phyloP scores from a whole-genome alignment of 1,284 basidiomycete genomes.

The Rhodotorula sp. region DNA sequence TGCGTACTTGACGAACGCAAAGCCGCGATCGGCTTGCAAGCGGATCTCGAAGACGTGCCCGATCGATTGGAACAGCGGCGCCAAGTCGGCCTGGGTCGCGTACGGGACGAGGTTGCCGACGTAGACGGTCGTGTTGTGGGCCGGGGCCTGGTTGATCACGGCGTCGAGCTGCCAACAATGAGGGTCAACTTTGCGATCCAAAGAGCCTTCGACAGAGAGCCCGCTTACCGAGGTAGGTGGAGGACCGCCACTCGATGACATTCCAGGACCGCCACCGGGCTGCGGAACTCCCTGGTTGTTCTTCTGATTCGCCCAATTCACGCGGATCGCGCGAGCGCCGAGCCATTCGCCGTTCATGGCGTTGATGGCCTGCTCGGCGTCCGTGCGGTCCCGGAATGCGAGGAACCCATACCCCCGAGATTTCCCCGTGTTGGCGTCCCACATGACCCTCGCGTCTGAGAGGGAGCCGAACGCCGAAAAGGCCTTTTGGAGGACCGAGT shows the following conservation, averaged over 20 bases:
- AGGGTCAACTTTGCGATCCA: not conserved
- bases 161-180: constrained; percentile 69
- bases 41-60: constrained; percentile 97
- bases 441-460: constrained; percentile 98
- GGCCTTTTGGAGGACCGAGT: constrained; percentile 91
- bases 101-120: constrained; percentile 97
- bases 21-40: constrained; percentile 96
- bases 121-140: constrained; percentile 93
- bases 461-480: constrained; percentile 92
- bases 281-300: constrained; percentile 56
- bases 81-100: constrained; percentile 89
- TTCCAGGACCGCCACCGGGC: not conserved
- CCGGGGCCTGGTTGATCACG: constrained; percentile 82
- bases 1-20: constrained; percentile 97
- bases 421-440: constrained; percentile 99
- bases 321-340: constrained; percentile 91
- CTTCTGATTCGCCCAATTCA: constrained; percentile 99
- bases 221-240: not conserved
- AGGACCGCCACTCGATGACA: not conserved
- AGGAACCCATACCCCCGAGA: constrained; percentile 91
- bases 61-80: constrained; percentile 93
- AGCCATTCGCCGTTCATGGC: constrained; percentile 99
- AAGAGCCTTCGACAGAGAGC: not conserved
- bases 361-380: constrained; percentile 95
- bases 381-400: constrained; percentile 90